Conservation (phyloP, 1,139 yeast species). For the Yamadazyma taylorii region DNA sequence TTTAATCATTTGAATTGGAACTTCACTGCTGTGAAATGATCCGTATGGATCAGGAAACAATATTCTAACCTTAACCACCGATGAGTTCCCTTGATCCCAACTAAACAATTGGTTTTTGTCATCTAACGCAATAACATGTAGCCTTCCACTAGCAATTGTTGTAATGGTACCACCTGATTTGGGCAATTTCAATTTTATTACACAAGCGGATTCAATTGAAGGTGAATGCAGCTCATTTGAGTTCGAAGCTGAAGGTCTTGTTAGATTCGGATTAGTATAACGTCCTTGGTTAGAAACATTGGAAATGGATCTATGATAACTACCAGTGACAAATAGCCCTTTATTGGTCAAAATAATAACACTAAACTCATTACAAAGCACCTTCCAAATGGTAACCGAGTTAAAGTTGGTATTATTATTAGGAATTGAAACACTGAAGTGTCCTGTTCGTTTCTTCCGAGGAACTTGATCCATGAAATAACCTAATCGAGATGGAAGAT, state of each 20-base stretch:
- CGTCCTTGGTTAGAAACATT: constrained; percentile 1
- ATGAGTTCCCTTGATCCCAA: constrained; percentile 58
- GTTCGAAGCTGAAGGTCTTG: constrained; percentile 9
- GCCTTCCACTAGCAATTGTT: constrained; percentile 63
- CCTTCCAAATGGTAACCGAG: constrained; percentile 47
- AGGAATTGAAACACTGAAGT: constrained; percentile 41
- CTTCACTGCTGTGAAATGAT: constrained; percentile 1
- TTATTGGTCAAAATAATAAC: constrained; percentile 56
- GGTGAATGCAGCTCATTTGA: constrained; percentile 4
- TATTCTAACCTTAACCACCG: constrained; percentile 48
- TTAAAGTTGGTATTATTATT: constrained; percentile 33
- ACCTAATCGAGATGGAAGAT: constrained; percentile 59
- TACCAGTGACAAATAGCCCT: constrained; percentile 59
- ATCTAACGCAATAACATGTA: constrained; percentile 65
- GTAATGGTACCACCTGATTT: constrained; percentile 27
- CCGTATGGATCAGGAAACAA: constrained; percentile 29
- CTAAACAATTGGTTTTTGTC: constrained; percentile 51
- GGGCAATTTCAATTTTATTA: constrained; percentile 30
- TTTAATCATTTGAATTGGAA: constrained; percentile 42
- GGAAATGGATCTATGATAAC: constrained; percentile 45
- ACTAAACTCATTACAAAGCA: constrained; percentile 69
- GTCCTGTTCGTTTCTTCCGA: constrained; percentile 25
- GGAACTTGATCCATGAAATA: constrained; percentile 34
- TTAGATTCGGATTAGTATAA: constrained; percentile 20
- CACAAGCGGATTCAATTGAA: constrained; percentile 27